Evolutionary conservation across 2,329 filamentous ascomycete genomes (phyloP), one percentile per base, ranked within the genome.

Genomic region (Phaeosphaeria sp.): DNA sequence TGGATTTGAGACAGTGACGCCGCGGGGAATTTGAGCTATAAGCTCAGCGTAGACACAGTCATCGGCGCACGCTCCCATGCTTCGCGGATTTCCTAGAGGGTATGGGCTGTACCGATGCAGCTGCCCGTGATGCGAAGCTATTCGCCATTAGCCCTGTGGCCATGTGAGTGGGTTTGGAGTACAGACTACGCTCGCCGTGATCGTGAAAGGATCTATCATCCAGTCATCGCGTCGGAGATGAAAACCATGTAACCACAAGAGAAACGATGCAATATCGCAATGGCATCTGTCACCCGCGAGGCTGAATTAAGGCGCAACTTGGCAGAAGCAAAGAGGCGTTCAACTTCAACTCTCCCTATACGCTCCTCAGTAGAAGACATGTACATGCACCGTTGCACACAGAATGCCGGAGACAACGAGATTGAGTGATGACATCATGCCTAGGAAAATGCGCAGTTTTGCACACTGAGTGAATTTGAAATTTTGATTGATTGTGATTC

Each of bases 1-100:
- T 69, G 66, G 11, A 68, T 59, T 47, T 67, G 64, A 15, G 66
- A 60, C 13, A 66, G 55, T 6, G 66, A 67, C 2, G 65, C 60
- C 30, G 57, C 54, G 27, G 59, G 65, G 33, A 62, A 27, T 20
- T 61, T 62, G 6, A 66, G 52, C 39, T 68, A 64, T n/a, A 62
- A 51, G 59, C 62, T 65, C 21, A 69, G 50, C 11, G 62, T 49
- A 1, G 52, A 49, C 9, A 66, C 56, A 13, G 64, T 65, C n/a
- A 46, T 23, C 3, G 55, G 53, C n/a, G 66, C 67, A 42, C 61
- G 60, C 25, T 60, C 55, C 60, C 57, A 67, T 17, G 58, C 62
- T 10, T 51, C 41, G 9, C 59, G 62, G 1, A 70, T 55, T 13
- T 62, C 54, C 46, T 58, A 53, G 36, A 66, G 58, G 1, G 36